Percentiles rank a stretch among this genome's conserved stretches.
Conservation (phyloP, 805 yeast species). For the Candida michaelii region DNA sequence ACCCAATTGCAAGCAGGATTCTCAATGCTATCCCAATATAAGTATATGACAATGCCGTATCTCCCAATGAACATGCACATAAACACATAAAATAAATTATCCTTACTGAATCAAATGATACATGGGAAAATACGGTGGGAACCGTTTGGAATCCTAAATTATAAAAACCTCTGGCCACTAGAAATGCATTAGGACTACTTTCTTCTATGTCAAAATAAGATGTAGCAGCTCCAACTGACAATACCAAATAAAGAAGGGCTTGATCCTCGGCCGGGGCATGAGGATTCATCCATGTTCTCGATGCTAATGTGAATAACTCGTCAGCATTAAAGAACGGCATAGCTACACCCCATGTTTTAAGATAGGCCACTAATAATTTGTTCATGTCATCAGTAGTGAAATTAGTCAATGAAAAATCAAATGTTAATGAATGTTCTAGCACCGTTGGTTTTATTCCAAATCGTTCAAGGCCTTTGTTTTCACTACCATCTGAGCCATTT, state of each 20-base stretch:
- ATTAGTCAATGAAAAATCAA: slow-evolving; percentile 10
- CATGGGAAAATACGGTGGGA: slow-evolving; percentile 18
- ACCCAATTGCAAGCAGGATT: slow-evolving; percentile 19
- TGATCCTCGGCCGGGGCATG: slow-evolving; percentile 5
- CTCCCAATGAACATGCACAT: slow-evolving; percentile 21
- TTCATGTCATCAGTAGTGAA: slow-evolving; percentile 14
- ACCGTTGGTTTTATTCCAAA: slow-evolving; percentile 20
- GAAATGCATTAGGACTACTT: slow-evolving; percentile 12
- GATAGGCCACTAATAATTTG: slow-evolving; percentile 15
- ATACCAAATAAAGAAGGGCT: slow-evolving; percentile 18
- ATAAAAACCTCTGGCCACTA: slow-evolving; percentile 19
- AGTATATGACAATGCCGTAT: slow-evolving; percentile 20
- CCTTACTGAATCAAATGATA: slow-evolving; percentile 18
- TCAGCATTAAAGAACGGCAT: slow-evolving; percentile 20
- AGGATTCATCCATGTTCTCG: slow-evolving; percentile 13
- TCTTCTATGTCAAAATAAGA: slow-evolving; percentile 16
- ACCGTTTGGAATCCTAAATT: slow-evolving; percentile 17
- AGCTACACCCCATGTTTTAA: slow-evolving; percentile 22
- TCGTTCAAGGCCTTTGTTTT: slow-evolving; percentile 18
- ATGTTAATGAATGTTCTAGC: slow-evolving; percentile 10
- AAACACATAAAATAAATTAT: slow-evolving; percentile 18
- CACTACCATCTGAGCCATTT: slow-evolving; percentile 10
- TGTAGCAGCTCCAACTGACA: slow-evolving; percentile 20
- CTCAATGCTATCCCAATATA: slow-evolving; percentile 20
- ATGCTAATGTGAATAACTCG: slow-evolving; percentile 16